A percentile compares a stretch with the other conserved stretches of the same genome.
Evolutionary conservation across 2,329 filamentous ascomycete species (phyloP).

Genomic region (Tympanopsis confertula): DNA sequence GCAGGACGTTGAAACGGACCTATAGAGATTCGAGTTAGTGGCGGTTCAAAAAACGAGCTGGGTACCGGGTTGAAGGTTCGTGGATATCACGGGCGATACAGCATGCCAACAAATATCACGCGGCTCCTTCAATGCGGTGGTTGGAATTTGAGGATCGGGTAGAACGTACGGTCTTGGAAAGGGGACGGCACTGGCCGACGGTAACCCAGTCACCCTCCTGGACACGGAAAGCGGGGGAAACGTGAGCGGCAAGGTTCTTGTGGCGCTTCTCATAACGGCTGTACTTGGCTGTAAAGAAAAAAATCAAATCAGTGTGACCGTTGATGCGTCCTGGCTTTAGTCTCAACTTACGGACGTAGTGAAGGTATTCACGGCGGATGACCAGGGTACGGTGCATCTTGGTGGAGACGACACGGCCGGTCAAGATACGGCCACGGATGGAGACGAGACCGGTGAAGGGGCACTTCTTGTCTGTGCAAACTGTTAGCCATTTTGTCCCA

Average conservation of each 20-base stretch:
- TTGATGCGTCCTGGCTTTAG: too few species aligned
- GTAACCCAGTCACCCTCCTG: conserved; percentile 99
- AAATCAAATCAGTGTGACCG: too few species aligned
- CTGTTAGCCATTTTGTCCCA: conserved; percentile 4
- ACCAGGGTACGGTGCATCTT: conserved; percentile 99
- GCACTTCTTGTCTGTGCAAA: conserved; percentile 91
- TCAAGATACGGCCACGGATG: conserved; percentile 99
- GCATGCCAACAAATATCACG: too few species aligned
- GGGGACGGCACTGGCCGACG: conserved; percentile 97
- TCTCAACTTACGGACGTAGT: too few species aligned
- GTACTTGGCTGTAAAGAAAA: too few species aligned
- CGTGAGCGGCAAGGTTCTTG: conserved; percentile 99
- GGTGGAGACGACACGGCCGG: conserved; percentile 96
- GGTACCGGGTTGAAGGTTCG: too few species aligned
- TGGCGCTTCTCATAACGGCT: conserved; percentile 99
- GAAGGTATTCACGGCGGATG: conserved; percentile 99
- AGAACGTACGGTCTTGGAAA: conserved; percentile 99
- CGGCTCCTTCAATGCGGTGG: too few species aligned
- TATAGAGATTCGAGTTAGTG: conserved; percentile 21
- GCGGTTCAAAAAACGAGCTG: too few species aligned
- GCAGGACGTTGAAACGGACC: conserved; percentile 99
- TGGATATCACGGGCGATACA: too few species aligned
- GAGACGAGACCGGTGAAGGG: conserved; percentile 98
- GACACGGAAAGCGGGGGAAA: conserved; percentile 99
- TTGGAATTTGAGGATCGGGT: too few species aligned